These are phyloP conservation scores for Triticum dicoccoides DNA, from an alignment of 176 grass and related monocot species.

Conservation along the genomic window DNA sequence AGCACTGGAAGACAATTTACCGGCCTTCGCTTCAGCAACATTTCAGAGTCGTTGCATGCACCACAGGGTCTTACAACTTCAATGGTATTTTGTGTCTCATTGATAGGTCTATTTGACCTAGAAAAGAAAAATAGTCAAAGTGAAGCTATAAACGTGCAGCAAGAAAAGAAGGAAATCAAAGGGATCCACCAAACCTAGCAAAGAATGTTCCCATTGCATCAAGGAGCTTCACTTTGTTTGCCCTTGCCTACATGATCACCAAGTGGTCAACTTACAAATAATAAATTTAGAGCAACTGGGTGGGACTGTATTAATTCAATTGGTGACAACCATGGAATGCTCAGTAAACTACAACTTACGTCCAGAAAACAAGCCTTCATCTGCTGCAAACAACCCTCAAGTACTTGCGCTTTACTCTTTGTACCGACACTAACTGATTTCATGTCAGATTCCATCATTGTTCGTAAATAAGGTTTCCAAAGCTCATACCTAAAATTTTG, in stretches of 20 bases:
- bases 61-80: constrained; percentile 74
- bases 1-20: constrained; percentile 45
- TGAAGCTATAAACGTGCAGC: constrained; percentile 21
- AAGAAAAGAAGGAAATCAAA: constrained; percentile 17
- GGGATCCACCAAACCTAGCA: constrained; percentile 51
- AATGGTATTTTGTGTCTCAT: constrained; percentile 43
- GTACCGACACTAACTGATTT: constrained; percentile 92
- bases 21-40: constrained; percentile 64
- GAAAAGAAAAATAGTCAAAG: constrained; percentile 19
- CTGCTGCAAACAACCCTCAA: constrained; percentile 87
- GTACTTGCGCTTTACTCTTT: constrained; percentile 84
- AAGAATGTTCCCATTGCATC: constrained; percentile 94
- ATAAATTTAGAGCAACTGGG: constrained; percentile 11
- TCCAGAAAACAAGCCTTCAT: constrained; percentile 97
- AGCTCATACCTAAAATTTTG: constrained; percentile 76
- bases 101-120: constrained; percentile 68
- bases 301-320: not conserved
- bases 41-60: constrained; percentile 70
- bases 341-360: constrained; percentile 57
- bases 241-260: constrained; percentile 55
- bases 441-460: constrained; percentile 99
- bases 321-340: not conserved
- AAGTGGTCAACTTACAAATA: not conserved
- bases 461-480: constrained; percentile 94
- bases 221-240: constrained; percentile 81